Conservation (phyloP, 768 basidiomycete species). For the Amanita exitialis region DNA sequence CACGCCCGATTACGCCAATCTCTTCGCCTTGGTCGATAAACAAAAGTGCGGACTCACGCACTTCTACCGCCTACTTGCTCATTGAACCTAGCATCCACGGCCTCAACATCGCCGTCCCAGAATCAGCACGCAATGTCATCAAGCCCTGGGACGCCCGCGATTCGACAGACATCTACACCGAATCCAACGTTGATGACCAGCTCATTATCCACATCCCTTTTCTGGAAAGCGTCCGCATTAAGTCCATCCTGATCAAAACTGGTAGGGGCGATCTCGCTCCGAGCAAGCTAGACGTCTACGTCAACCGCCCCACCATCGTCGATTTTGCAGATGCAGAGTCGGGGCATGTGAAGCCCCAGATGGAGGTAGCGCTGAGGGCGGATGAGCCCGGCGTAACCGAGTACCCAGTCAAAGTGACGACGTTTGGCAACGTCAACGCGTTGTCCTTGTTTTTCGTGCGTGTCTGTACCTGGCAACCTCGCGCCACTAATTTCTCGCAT, state of each 20-base stretch:
- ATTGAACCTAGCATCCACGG: constrained; percentile 58
- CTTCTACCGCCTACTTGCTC: constrained; percentile 2
- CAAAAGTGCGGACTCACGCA: constrained; percentile 41
- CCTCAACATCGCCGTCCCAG: constrained; percentile 71
- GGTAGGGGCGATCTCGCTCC: constrained; percentile 75
- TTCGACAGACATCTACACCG: constrained; percentile 50
- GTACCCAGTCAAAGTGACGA: constrained; percentile 68
- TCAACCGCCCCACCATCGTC: constrained; percentile 64
- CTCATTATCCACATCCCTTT: constrained; percentile 81
- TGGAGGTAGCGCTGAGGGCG: constrained; percentile 62
- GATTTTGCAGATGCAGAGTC: constrained; percentile 56
- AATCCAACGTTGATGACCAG: constrained; percentile 84
- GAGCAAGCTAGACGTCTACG: constrained; percentile 64
- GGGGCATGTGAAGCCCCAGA: constrained; percentile 57
- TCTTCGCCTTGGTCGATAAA: constrained; percentile 52
- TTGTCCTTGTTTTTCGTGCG: constrained; percentile 76
- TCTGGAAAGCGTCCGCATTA: constrained; percentile 64
- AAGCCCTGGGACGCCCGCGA: constrained; percentile 80
- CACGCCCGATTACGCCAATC: constrained; percentile 24
- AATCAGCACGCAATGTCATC: constrained; percentile 65
- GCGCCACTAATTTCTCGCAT: not conserved
- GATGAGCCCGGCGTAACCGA: constrained; percentile 61
- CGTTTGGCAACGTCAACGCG: constrained; percentile 66
- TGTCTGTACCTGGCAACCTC: constrained; percentile 10
- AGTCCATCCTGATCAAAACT: constrained; percentile 66